These are phyloP conservation scores for Boletus fagicola DNA, from an alignment of 768 basidiomycete species.

Conservation along the genomic window DNA sequence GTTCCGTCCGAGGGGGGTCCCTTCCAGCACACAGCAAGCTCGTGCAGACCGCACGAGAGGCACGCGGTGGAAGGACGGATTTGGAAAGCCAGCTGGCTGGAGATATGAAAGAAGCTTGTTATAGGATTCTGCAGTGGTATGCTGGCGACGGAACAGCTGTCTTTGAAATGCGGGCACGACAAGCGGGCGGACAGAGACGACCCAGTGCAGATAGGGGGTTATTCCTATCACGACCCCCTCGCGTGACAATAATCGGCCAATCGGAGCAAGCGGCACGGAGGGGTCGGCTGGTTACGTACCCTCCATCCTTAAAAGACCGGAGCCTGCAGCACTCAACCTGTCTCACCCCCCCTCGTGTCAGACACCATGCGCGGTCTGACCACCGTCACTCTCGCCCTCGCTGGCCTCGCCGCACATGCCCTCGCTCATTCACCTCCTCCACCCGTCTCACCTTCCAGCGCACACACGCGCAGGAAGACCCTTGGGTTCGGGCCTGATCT, in stretches of 20 bases:
- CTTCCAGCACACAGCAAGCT: not conserved
- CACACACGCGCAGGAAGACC: slow-evolving; percentile 62
- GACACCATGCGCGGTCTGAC: slow-evolving; percentile 60
- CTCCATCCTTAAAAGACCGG: slow-evolving; percentile 14
- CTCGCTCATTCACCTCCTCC: slow-evolving; percentile 42
- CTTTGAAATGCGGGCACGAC: not conserved
- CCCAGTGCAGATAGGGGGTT: slow-evolving; percentile 10
- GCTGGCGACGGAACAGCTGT: not conserved
- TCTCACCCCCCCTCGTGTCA: not conserved
- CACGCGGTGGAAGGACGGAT: slow-evolving; percentile 3
- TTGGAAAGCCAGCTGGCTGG: slow-evolving; percentile 1
- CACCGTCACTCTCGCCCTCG: slow-evolving; percentile 58
- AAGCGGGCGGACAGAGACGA: slow-evolving; percentile 1
- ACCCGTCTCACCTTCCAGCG: not conserved
- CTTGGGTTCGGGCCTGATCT: slow-evolving; percentile 85
- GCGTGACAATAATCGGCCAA: slow-evolving; percentile 24
- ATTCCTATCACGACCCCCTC: slow-evolving; percentile 16
- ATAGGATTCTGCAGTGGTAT: not conserved
- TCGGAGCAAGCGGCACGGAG: slow-evolving; percentile 4
- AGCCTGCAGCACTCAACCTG: not conserved
- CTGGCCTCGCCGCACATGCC: slow-evolving; percentile 56
- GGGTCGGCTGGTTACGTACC: slow-evolving; percentile 22
- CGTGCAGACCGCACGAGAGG: not conserved
- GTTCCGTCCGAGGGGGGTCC: not conserved
- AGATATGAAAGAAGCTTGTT: not conserved